These are phyloP conservation scores for Berberis vulgaris DNA, from an alignment of 164 flowering plant species.

Conservation along the genomic window DNA sequence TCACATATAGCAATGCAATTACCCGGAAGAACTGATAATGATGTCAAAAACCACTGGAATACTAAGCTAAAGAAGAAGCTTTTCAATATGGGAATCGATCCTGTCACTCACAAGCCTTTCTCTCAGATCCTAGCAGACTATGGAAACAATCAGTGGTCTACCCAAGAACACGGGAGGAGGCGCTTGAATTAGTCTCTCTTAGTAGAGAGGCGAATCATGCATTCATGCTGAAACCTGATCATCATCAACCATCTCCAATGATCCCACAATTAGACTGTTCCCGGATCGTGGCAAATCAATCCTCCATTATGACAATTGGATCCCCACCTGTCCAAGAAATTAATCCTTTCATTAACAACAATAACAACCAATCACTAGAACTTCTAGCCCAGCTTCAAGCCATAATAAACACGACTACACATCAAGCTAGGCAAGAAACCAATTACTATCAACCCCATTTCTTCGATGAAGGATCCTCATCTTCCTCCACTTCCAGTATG, in stretches of 20 bases:
- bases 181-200: conserved; percentile 28
- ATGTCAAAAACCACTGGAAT: conserved; percentile 86
- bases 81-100: conserved; percentile 74
- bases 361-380: conserved; percentile 27
- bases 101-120: conserved; percentile 79
- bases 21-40: conserved; percentile 85
- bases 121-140: conserved; percentile 73
- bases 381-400: conserved; percentile 67
- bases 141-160: conserved; percentile 56
- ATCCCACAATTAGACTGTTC: background rate
- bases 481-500: conserved; percentile 25
- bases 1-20: conserved; percentile 74
- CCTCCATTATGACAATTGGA: background rate
- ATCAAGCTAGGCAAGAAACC: conserved; percentile 14
- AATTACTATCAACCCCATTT: conserved; percentile 4
- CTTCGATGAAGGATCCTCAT: conserved; percentile 15
- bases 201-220: conserved; percentile 43
- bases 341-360: conserved; percentile 7
- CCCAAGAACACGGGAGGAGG: conserved; percentile 14
- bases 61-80: conserved; percentile 73
- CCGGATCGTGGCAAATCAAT: conserved; percentile 5
- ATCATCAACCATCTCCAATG: background rate
- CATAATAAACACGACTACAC: conserved; percentile 38
- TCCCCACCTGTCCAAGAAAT: conserved; percentile 11
- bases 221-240: conserved; percentile 23